Evolutionary conservation across 768 basidiomycete species (phyloP).

Genomic region (Tulasnella sp.): DNA sequence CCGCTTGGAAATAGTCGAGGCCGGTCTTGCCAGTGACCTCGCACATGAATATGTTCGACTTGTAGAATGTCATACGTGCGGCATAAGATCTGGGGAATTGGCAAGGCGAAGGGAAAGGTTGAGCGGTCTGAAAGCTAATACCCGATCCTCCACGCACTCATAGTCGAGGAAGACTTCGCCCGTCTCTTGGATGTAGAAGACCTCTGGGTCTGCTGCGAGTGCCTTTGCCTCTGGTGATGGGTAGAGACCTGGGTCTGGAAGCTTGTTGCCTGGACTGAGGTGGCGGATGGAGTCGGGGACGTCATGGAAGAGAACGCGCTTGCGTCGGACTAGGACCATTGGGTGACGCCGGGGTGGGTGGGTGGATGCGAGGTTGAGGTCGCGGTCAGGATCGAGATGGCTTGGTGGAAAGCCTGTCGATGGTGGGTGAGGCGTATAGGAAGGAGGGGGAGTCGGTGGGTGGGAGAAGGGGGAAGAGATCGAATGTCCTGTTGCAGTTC

Average conservation of each 20-base stretch:
- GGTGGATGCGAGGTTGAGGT: not conserved
- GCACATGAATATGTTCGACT: conserved; percentile 90
- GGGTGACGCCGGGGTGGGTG: not conserved
- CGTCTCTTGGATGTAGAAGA: conserved; percentile 88
- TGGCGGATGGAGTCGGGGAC: conserved; percentile 27
- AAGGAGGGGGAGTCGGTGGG: not conserved
- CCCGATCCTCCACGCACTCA: conserved; percentile 54
- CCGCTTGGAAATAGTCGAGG: conserved; percentile 88
- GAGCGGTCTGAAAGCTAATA: conserved; percentile 26
- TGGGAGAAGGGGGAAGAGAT: not conserved
- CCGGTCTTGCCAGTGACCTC: conserved; percentile 93
- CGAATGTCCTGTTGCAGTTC: not conserved
- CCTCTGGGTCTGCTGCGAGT: conserved; percentile 46
- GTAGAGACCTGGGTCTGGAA: conserved; percentile 34
- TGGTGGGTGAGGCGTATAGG: not conserved
- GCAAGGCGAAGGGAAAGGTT: conserved; percentile 24
- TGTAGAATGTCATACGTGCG: conserved; percentile 90
- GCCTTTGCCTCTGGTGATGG: conserved; percentile 14
- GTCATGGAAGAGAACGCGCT: conserved; percentile 29
- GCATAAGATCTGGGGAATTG: conserved; percentile 56
- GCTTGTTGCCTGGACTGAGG: conserved; percentile 15
- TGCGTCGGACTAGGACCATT: conserved; percentile 33
- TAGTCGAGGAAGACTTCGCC: conserved; percentile 97
- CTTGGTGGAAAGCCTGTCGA: not conserved
- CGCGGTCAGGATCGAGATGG: not conserved